Base-by-base conservation (phyloP, 768 basidiomycete genomes). In the Lentinula aciculospora region DNA sequence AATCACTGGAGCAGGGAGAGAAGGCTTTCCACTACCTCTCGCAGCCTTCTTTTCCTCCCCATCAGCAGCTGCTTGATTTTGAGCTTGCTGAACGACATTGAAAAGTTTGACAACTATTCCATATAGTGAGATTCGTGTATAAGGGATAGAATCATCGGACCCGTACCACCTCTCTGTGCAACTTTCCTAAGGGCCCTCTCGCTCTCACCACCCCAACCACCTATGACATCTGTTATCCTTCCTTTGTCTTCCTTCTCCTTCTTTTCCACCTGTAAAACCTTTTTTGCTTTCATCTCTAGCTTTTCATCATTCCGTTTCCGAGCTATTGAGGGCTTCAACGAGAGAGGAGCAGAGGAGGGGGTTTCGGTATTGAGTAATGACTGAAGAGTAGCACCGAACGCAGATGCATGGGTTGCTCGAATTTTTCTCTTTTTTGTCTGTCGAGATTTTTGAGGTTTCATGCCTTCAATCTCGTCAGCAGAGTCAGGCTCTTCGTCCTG, bases 201-300 rank as follows among this genome's bases (percentile, higher is more conserved):
- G 71, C 81, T 83, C 70, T 90, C 89, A 12, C 81, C 88, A 29
- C 89, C 94, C 94, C 94, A 97, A 40, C 92, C 93, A 58, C 86
- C 91, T 67, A 89, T 92, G 15, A 84, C 82, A 68, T 88, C 86
- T 39, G 73, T 80, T 62, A 88, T 78, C 57, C 83, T 74, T 12
- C 82, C 82, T 61, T 76, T 83, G 61, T 89, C 88, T 61, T 89
- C 88, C 62, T 79, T 87, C 60, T 85, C 88, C 67, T 84, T 89
- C 69, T 77, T 83, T 65, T 89, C 90, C 25, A 81, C 73, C 53
- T 82, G 84, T 29, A 93, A 78, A 15, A 83, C 78, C 63, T 85
- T 89, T 67, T 81, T 86, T 2, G 89, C 90, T 65, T 80, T 81
- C 58, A 72, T 69, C 67, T 94, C 89, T 40, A 89, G 70, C 67